Base-by-base conservation (phyloP, 1,284 basidiomycete species). In the Leccinum griseonigrum region DNA sequence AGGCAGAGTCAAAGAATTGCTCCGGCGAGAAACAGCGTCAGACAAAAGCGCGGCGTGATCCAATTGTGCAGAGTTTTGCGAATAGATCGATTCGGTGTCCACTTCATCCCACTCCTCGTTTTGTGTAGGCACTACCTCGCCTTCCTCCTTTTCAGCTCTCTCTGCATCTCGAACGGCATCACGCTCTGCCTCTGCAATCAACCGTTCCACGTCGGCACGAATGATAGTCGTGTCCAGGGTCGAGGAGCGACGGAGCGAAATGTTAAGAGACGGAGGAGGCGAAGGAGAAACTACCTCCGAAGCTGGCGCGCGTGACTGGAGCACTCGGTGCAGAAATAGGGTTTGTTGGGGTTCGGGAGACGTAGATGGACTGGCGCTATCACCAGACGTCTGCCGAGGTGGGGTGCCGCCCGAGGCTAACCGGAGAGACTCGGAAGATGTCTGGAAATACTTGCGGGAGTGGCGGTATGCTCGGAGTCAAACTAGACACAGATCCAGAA, bases 251-350 rank as follows among this genome's bases (percentile, higher is more conserved):
- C 58, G 59, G 14, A 22, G 32, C 22, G 36, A 38, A 16, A 55
- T 51, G 22, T 28, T 52, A 2, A 57, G 29, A 3, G 61, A 70
- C 3, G 53, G 26, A 16, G 14, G 56, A 54, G 56, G 53, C 5
- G 53, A 29, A 28, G 46, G 56, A 10, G 57, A 9, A 4, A 28
- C 10, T 1, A 22, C 58, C n/a, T 71, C 63, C 9, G 72, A 70
- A 4, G 61, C 68, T 5, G 9, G 64, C 57, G 69, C 64, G 8
- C 72, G 70, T 6, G 64, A 69, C 29, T 67, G 63, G 18, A 75
- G 61, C 36, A 63, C 62, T 14, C 72, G 68, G 36, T 65, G 66
- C 43, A 72, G 14, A 56, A 72, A 75, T 28, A 66, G 36, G 3
- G 50, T 40, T 11, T 58, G 18, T 4, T 40, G 56, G 8, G 66